Conservation (phyloP, 108 stramenopile species). For the Nitzschia putrida region DNA sequence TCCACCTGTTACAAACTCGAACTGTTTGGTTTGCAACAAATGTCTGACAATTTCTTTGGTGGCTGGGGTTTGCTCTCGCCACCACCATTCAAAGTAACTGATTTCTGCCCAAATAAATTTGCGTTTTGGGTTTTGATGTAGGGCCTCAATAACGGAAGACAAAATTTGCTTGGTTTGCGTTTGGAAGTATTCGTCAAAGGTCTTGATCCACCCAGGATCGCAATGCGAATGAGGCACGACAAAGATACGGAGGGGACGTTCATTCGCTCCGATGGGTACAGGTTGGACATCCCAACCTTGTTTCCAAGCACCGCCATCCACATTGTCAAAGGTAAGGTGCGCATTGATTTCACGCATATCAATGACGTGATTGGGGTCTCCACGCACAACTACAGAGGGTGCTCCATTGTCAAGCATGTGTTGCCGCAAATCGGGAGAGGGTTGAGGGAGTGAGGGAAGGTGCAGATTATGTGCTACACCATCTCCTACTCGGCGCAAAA, state of each 20-base stretch:
- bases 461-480: not conserved
- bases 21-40: conserved; percentile 44
- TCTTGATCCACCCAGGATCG: conserved; percentile 75
- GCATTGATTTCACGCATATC: conserved; percentile 56
- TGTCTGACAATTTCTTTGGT: conserved; percentile 9
- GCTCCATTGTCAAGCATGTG: not conserved
- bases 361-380: conserved; percentile 34
- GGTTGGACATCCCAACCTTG: conserved; percentile 66
- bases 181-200: conserved; percentile 72
- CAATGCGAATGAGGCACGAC: conserved; percentile 69
- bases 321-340: conserved; percentile 52
- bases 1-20: conserved; percentile 68
- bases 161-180: conserved; percentile 60
- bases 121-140: conserved; percentile 37
- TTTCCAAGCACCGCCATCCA: conserved; percentile 58
- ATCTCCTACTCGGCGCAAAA: not conserved
- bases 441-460: not conserved
- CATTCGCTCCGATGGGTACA: conserved; percentile 1
- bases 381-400: not conserved
- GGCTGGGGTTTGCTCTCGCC: conserved; percentile 45
- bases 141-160: conserved; percentile 42
- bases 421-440: not conserved
- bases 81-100: conserved; percentile 73
- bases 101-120: conserved; percentile 78
- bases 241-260: conserved; percentile 46